These are phyloP conservation scores for Mucor velutinosus DNA, from an alignment of 371 early-diverging fungal species.

Conservation along the genomic window DNA sequence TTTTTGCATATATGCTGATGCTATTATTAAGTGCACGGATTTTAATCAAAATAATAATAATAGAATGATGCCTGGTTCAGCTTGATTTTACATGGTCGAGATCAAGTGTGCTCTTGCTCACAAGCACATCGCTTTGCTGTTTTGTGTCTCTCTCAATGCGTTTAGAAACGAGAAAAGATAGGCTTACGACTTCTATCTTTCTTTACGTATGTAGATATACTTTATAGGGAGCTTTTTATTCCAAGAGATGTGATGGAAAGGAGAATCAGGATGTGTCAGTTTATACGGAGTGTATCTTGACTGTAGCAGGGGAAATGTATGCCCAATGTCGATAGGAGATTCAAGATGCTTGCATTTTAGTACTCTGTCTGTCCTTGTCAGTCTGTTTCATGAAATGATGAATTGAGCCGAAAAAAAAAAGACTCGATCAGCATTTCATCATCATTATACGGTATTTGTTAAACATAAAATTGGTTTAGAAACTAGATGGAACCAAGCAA, in stretches of 20 bases:
- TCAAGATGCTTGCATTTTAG: neutral
- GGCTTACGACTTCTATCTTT: neutral
- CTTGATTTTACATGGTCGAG: neutral
- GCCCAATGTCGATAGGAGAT: neutral
- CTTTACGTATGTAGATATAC: neutral
- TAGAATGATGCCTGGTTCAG: neutral
- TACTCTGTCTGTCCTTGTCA: neutral
- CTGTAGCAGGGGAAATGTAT: neutral
- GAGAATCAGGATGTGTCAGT: conserved; percentile 2
- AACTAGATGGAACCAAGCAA: neutral
- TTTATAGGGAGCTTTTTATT: neutral
- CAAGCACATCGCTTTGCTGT: neutral
- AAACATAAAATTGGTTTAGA: neutral
- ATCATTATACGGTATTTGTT: neutral
- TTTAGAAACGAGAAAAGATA: neutral
- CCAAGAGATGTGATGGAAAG: conserved; percentile 1
- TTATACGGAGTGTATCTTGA: conserved; percentile 1
- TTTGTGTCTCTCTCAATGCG: neutral
- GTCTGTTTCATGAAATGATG: neutral
- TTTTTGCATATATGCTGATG: neutral
- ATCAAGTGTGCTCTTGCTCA: neutral
- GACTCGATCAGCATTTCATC: neutral
- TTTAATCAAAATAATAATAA: neutral
- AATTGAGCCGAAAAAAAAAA: neutral
- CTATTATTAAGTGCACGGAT: neutral